These are phyloP conservation scores for Leptosphaerulina australis DNA, from an alignment of 2,329 filamentous ascomycete genomes.

Conservation along the genomic window DNA sequence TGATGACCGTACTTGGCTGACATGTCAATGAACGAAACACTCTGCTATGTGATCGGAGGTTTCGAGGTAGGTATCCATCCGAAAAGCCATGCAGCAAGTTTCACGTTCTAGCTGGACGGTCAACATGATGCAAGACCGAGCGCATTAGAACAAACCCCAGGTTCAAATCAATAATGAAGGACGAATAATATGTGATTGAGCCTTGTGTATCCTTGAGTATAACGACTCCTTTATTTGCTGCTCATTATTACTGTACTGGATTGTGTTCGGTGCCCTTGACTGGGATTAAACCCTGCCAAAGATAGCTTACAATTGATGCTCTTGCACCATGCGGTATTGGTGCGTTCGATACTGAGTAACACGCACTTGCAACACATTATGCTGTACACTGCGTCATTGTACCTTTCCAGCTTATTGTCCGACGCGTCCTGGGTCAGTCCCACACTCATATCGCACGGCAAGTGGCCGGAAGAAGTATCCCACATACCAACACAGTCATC, in stretches of 20 bases:
- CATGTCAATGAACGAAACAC: slow-evolving; percentile 1
- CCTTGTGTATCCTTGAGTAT: no score
- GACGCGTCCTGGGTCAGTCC: no score
- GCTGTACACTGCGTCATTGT: not conserved
- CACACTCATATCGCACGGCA: no score
- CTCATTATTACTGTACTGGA: no score
- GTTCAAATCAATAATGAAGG: no score
- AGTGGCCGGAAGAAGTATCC: no score
- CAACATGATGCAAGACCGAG: not conserved
- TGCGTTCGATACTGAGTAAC: no score
- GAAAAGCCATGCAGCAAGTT: slow-evolving; percentile 1
- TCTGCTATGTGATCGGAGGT: slow-evolving; percentile 5
- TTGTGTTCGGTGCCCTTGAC: slow-evolving; percentile 11
- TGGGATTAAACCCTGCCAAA: not conserved
- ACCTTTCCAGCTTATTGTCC: slow-evolving; percentile 1
- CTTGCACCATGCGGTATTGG: not conserved
- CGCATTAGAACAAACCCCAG: not conserved
- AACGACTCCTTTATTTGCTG: no score
- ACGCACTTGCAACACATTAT: not conserved
- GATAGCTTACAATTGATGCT: no score
- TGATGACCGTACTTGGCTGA: slow-evolving; percentile 8
- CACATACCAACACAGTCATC: no score
- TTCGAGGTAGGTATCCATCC: not conserved
- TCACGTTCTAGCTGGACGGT: slow-evolving; percentile 5
- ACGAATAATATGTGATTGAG: no score